Percentiles rank a stretch among this genome's conserved stretches.
Conservation (phyloP, 208 protist genomes). For the Leishmania arabica region DNA sequence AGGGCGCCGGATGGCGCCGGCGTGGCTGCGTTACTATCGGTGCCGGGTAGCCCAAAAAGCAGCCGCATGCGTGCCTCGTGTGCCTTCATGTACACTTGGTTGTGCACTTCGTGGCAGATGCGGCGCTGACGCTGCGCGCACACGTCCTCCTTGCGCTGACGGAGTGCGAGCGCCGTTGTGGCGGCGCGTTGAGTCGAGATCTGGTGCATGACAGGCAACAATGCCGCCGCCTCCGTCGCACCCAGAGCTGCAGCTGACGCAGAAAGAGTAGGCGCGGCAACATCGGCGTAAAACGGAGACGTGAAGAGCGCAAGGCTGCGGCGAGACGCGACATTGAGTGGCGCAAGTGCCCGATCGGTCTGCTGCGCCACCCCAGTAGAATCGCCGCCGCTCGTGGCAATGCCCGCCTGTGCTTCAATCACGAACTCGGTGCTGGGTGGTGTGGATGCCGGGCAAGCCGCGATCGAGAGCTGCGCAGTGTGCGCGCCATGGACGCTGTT, state of each 20-base stretch:
- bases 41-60: constrained; percentile 15
- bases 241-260: not conserved
- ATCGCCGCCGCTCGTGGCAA: no score
- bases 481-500: not conserved
- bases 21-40: not conserved
- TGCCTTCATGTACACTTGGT: constrained; percentile 27
- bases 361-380: no score
- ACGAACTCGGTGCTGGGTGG: no score
- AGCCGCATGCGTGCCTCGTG: constrained; percentile 44
- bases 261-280: not conserved
- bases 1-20: no score
- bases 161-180: no score
- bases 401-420: no score
- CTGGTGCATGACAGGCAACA: not conserved
- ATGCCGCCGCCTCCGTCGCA: not conserved
- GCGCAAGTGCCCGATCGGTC: no score
- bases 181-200: not conserved
- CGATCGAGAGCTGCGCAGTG: no score
- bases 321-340: not conserved
- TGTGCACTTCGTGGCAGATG: constrained; percentile 28
- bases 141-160: no score
- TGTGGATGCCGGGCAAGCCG: no score
- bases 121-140: constrained; percentile 2
- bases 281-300: constrained; percentile 3
- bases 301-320: not conserved